Conservation (phyloP, 306 rosid species). For the Gastrolobium villosum region DNA sequence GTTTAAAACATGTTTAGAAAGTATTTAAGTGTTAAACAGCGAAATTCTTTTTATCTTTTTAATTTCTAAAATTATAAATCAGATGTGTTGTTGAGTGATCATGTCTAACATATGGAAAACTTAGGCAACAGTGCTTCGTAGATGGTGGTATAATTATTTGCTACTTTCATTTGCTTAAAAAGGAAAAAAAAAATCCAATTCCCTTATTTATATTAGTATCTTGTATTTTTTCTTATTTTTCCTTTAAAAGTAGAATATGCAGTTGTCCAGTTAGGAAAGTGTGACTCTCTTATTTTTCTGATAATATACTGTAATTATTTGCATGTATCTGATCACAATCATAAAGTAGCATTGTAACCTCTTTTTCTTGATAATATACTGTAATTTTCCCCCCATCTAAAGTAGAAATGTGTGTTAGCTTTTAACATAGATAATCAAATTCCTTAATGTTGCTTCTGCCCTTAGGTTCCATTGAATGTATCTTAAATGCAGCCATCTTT, state of each 20-base stretch:
- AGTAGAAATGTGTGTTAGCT: not conserved
- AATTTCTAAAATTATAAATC: not conserved
- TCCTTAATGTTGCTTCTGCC: not conserved
- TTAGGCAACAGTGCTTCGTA: not conserved
- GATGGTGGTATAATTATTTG: not conserved
- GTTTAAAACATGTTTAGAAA: constrained; percentile 12
- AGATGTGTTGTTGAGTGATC: not conserved
- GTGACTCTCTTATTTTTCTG: too few relatives aligned
- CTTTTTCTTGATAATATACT: not conserved
- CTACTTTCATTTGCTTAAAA: constrained; percentile 6
- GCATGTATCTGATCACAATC: not conserved
- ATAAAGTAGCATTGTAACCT: not conserved
- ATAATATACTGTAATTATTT: not conserved
- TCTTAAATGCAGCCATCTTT: constrained; percentile 13
- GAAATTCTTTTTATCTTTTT: not conserved
- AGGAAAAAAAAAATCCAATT: not conserved
- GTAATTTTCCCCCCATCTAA: not conserved
- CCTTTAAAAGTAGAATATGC: not conserved
- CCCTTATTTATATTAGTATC: constrained; percentile 1
- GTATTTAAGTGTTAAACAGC: not conserved
- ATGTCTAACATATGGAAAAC: not conserved
- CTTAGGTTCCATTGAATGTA: not conserved
- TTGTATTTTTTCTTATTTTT: not conserved
- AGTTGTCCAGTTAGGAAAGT: not conserved
- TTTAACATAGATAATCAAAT: constrained; percentile 20